Evolutionary conservation across 306 rosid genomes (phyloP).

Genomic region (Lotus japonicus): DNA sequence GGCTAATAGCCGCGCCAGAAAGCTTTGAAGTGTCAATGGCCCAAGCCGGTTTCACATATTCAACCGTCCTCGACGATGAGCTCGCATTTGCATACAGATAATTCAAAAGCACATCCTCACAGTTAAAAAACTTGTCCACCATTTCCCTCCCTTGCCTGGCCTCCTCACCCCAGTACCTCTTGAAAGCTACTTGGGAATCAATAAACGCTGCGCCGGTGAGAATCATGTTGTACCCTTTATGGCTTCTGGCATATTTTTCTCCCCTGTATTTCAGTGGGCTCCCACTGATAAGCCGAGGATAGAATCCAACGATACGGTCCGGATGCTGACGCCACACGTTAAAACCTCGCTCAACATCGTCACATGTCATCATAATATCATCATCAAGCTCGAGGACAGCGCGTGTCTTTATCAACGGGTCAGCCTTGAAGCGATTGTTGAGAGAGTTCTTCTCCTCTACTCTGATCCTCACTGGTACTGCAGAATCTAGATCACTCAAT

Average conservation of each 20-base stretch:
- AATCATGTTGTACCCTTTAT: constrained; percentile 89
- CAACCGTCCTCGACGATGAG: constrained; percentile 61
- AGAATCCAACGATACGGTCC: constrained; percentile 86
- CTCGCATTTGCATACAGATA: constrained; percentile 89
- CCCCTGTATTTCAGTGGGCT: constrained; percentile 66
- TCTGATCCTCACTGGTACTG: constrained; percentile 81
- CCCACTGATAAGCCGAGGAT: constrained; percentile 77
- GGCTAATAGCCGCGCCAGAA: constrained; percentile 88
- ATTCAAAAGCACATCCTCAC: constrained; percentile 88
- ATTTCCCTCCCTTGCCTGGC: constrained; percentile 69
- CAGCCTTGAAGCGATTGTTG: constrained; percentile 74
- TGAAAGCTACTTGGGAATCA: constrained; percentile 64
- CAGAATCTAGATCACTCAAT: constrained; percentile 68
- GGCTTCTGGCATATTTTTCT: constrained; percentile 68
- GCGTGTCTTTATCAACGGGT: constrained; percentile 70
- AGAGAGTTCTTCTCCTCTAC: constrained; percentile 75
- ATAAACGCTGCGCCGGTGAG: constrained; percentile 97
- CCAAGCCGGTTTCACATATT: constrained; percentile 95
- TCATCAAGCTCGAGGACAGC: constrained; percentile 98
- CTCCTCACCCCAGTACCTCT: constrained; percentile 74
- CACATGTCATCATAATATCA: constrained; percentile 98
- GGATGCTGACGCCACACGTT: constrained; percentile 91
- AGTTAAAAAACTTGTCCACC: constrained; percentile 68
- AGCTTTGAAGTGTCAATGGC: constrained; percentile 92
- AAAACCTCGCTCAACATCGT: constrained; percentile 90